Base-by-base conservation (phyloP, 1,284 basidiomycete species). In the Pisolithus thermaeus region DNA sequence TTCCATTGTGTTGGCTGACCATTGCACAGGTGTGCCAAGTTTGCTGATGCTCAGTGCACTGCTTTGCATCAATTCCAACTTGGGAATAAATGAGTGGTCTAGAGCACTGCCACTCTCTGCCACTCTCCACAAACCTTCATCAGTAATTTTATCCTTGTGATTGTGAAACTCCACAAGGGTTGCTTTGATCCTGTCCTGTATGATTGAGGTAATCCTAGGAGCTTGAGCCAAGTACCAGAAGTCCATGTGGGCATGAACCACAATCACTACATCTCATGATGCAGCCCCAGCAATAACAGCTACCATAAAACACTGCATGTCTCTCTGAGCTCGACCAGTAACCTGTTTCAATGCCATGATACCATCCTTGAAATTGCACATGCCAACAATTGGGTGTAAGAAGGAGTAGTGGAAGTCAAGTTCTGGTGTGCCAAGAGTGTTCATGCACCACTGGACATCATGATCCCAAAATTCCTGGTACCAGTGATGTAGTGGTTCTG, bases 51-150 rank as follows among this genome's bases (percentile, higher is more conserved):
- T 66, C 0, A 59, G 50, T n/a, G 58, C 51, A 14, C 70, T 59
- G 43, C 55, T 64, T 39, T 69, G 69, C 28, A 71, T 46, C n/a
- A 68, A 56, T 46, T 70, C 63, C 0, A 71, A 49, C 47, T 70
- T 70, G 0, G 28, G 50, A 11, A 56, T 56, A 6, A 52, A 12
- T 36, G 44, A 55, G 9, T 56, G 45, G 9, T 52, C n/a, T 0
- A 56, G 22, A 1, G 38, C 4, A 16, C 5, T 5, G 5, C 35
- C 14, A 35, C 30, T 35, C 46, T 49, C 2, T 9, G 28, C 1
- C 1, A 50, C 47, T 1, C 4, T 3, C 28, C 6, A 2, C 47
- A 49, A 14, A 3, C 43, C 36, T 16, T 65, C 54, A 36, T 52
- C 42, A 25, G 55, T 41, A 2, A 58, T 57, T 0, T 50, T 35